phyloP scores from a whole-genome alignment of 208 protist genomes.

The Trypanosoma melophagium region DNA sequence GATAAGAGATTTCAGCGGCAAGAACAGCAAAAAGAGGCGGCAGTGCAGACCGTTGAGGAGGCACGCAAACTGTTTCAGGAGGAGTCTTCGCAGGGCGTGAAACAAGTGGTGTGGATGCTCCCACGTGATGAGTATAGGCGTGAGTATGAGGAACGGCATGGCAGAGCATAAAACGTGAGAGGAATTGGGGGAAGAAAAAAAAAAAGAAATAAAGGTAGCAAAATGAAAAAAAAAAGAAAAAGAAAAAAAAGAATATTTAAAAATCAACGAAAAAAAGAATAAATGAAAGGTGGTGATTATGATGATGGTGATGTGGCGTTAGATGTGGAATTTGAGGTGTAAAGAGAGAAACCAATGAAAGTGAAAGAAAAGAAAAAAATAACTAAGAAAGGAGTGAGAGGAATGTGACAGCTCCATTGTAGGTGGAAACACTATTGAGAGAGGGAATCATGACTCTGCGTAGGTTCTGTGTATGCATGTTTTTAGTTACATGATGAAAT shows the following conservation, averaged over 20 bases:
- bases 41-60: neutral
- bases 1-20: conserved; percentile 27
- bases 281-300: no score
- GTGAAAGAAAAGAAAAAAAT: no score
- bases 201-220: neutral
- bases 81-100: conserved; percentile 77
- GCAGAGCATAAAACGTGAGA: conserved; percentile 10
- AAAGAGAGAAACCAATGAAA: no score
- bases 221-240: neutral
- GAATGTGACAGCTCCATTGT: no score
- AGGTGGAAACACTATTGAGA: no score
- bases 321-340: no score
- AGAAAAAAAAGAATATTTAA: neutral
- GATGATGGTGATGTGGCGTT: no score
- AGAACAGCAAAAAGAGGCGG: conserved; percentile 45
- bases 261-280: neutral
- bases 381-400: no score
- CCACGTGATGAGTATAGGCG: conserved; percentile 47
- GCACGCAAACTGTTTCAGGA: conserved; percentile 69
- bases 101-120: conserved; percentile 85
- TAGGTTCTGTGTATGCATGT: no score
- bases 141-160: conserved; percentile 64
- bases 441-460: no score
- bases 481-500: no score
- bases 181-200: neutral